Evolutionary conservation across 2,329 filamentous ascomycete species (phyloP).

Genomic region (Gaeumannomyces sp.): DNA sequence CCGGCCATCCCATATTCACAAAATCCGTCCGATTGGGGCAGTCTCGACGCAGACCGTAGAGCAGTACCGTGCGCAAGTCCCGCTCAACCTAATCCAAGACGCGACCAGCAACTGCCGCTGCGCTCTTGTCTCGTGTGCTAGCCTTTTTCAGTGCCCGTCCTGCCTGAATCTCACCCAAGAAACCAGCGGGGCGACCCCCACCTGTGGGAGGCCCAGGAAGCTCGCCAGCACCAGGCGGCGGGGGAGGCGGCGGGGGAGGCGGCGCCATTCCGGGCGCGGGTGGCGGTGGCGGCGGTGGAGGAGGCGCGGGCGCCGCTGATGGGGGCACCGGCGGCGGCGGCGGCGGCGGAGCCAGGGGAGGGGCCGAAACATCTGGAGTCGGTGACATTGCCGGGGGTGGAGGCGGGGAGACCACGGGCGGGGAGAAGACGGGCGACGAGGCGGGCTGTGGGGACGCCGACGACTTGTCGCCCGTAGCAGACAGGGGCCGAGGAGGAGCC

Average conservation of each 20-base stretch:
- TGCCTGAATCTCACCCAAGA: conserved; percentile 77
- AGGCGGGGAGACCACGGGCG: conserved; percentile 29
- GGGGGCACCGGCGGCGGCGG: conserved; percentile 23
- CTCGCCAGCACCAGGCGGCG: conserved; percentile 14
- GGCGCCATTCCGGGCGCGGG: conserved; percentile 29
- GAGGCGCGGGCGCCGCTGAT: conserved; percentile 15
- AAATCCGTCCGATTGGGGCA: background rate
- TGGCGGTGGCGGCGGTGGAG: conserved; percentile 31
- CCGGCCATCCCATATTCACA: background rate
- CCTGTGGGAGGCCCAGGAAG: conserved; percentile 31
- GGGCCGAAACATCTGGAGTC: conserved; percentile 20
- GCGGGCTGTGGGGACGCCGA: conserved; percentile 29
- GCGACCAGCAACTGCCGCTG: conserved; percentile 64
- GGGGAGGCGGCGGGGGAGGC: conserved; percentile 28
- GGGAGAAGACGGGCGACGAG: conserved; percentile 26
- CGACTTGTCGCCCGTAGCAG: conserved; percentile 68
- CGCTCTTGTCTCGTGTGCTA: conserved; percentile 80
- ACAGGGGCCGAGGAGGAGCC: conserved; percentile 84
- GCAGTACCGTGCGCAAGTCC: background rate
- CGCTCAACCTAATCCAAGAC: conserved; percentile 48
- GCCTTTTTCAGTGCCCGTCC: conserved; percentile 81
- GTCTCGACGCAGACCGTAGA: background rate
- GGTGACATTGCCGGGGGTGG: conserved; percentile 31
- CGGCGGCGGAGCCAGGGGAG: conserved; percentile 25
- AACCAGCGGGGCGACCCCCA: conserved; percentile 46